phyloP scores from a whole-genome alignment of 495 filamentous ascomycete genomes.

The Parathielavia hyrcaniae region DNA sequence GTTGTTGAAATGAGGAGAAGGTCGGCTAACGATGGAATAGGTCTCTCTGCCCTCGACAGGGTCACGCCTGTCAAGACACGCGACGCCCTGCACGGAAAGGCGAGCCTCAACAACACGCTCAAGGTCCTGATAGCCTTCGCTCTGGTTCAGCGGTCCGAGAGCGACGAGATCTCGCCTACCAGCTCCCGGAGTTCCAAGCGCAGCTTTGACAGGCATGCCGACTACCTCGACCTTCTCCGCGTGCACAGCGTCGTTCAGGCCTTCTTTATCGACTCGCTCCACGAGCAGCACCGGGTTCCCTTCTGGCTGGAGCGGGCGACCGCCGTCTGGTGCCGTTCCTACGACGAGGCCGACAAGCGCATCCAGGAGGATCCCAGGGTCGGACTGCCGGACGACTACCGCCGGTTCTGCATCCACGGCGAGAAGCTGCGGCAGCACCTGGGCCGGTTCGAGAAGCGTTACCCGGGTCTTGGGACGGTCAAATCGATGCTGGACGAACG shows the following conservation, averaged over 20 bases:
- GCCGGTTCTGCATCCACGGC: constrained; percentile 64
- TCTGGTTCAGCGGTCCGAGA: constrained; percentile 60
- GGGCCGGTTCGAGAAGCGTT: constrained; percentile 39
- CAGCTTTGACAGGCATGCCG: constrained; percentile 49
- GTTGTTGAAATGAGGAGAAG: not conserved
- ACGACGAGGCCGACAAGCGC: constrained; percentile 53
- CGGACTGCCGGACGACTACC: constrained; percentile 65
- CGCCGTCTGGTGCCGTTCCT: constrained; percentile 56
- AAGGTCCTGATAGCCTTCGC: constrained; percentile 63
- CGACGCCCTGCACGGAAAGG: constrained; percentile 41
- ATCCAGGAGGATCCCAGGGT: constrained; percentile 50
- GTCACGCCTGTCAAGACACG: constrained; percentile 52
- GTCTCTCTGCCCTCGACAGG: constrained; percentile 49
- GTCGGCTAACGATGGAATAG: constrained; percentile 15
- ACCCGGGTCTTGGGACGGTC: constrained; percentile 33
- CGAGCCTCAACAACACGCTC: constrained; percentile 58
- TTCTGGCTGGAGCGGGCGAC: constrained; percentile 60
- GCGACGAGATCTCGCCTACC: constrained; percentile 37
- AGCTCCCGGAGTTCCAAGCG: constrained; percentile 41
- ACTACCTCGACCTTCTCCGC: constrained; percentile 62
- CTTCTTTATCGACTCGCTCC: constrained; percentile 66
- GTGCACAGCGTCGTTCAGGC: constrained; percentile 75
- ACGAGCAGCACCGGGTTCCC: constrained; percentile 49
- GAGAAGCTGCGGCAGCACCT: constrained; percentile 49
- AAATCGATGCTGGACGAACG: constrained; percentile 44